Conservation (phyloP, 2,329 filamentous ascomycete genomes). For the Aspergillus fructus region DNA sequence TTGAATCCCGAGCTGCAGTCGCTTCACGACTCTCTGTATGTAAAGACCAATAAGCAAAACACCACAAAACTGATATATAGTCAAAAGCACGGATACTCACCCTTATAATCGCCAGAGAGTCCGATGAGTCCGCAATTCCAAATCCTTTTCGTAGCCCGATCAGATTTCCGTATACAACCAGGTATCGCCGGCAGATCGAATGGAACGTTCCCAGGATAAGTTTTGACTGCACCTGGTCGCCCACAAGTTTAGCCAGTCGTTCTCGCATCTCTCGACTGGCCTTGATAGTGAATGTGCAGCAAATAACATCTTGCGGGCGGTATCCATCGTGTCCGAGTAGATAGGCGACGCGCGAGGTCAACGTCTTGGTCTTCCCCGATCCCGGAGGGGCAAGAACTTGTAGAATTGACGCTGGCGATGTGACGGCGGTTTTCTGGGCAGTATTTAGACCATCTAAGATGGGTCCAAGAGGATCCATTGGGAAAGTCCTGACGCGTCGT, state of each 20-base stretch:
- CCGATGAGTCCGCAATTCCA: constrained; percentile 82
- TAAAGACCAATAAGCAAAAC: constrained; percentile 10
- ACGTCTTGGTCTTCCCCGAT: constrained; percentile 89
- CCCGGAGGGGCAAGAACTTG: constrained; percentile 65
- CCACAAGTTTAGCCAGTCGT: constrained; percentile 78
- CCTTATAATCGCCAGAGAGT: constrained; percentile 75
- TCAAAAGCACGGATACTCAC: constrained; percentile 22
- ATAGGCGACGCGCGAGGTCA: constrained; percentile 90
- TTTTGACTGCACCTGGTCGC: constrained; percentile 69
- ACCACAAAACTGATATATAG: neutral
- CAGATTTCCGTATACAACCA: constrained; percentile 77
- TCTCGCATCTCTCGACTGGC: constrained; percentile 92
- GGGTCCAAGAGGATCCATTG: constrained; percentile 45
- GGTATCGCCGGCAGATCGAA: constrained; percentile 82
- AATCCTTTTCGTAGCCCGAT: constrained; percentile 83
- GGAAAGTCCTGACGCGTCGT: constrained; percentile 5
- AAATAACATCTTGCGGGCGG: constrained; percentile 82
- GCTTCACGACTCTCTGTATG: constrained; percentile 70
- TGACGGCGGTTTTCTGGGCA: constrained; percentile 64
- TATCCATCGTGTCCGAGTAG: constrained; percentile 71
- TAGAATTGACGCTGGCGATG: constrained; percentile 58
- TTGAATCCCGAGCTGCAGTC: constrained; percentile 67
- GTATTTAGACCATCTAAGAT: constrained; percentile 63
- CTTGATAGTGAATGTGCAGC: constrained; percentile 97
- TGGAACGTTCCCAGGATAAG: constrained; percentile 93